Base-by-base conservation (phyloP, 2,329 filamentous ascomycete species). In the Dactylellina cionopaga region DNA sequence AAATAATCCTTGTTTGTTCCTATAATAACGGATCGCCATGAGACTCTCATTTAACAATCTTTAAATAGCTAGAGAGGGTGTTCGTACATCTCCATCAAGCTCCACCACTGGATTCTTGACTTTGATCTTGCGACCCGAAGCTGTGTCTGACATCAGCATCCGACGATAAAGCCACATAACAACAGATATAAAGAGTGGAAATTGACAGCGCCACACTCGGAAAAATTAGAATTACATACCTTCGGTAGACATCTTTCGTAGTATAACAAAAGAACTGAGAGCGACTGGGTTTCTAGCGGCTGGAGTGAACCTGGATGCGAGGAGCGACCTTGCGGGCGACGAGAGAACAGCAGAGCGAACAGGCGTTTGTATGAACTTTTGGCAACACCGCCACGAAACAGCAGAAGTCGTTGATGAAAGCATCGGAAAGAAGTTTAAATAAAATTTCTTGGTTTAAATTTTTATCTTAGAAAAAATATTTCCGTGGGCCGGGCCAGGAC, bases 31-130 rank as follows among this genome's bases (percentile, higher is more conserved):
- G 24, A 41, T 31, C 11, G 25, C 33, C 7, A 47, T 60, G 25
- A 66, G 52, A 44, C n/a, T 11, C 56, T 19, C 9, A 33, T 37
- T n/a, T 47, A 17, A n/a, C n/a, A n/a, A 5, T 13, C 22, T 44
- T 19, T 10, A n/a, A 25, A 13, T 11, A 51, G 65, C 72, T 54
- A 29, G 62, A 65, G 47, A 74, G 59, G 64, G 55, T 55, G 15
- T 73, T 75, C 75, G 56, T 77, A 77, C 88, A 82, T 89, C 87
- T 79, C 94, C 94, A 81, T 98, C 94, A 79, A 98, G 88, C 85
- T 98, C 95, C 82, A 99, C 95, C 81, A 99, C 89, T 76, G 95
- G 95, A 83, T 96, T 98, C 89, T 96, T 93, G 85, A 99, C 95
- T 88, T 96, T 95, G 87, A 98, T 98, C 90, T 98, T 99, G 39